Percentiles rank a stretch among this genome's conserved stretches.
phyloP scores from a whole-genome alignment of 108 stramenopile species.

The Poteriospumella lacustris region DNA sequence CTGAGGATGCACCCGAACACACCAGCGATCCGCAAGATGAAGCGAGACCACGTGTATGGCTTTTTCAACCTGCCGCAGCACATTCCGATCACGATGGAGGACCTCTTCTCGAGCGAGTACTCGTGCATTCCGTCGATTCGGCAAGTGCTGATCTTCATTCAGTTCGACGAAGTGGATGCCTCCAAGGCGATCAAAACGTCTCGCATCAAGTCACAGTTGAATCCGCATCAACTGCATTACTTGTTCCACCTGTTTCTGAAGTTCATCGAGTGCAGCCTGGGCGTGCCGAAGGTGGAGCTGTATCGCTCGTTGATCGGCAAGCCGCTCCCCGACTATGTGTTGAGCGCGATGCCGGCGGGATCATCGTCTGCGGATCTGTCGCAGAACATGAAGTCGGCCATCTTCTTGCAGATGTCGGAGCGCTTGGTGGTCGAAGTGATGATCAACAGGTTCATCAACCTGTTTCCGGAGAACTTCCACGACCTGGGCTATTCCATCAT shows the following conservation, averaged over 20 bases:
- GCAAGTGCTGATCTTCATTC: slow-evolving; percentile 4
- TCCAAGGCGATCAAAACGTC: background rate
- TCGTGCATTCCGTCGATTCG: background rate
- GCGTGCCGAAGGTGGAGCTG: background rate
- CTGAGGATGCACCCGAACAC: background rate
- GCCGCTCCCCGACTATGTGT: background rate
- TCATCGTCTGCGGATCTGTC: background rate
- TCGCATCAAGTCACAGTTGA: background rate
- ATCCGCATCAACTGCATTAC: background rate
- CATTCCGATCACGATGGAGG: background rate
- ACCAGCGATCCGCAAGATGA: background rate
- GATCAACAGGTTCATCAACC: slow-evolving; percentile 2
- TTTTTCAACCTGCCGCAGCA: background rate
- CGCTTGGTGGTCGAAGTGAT: background rate
- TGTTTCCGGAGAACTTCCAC: background rate
- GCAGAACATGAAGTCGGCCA: background rate
- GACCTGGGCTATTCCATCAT: background rate
- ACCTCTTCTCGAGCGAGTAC: background rate
- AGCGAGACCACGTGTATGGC: slow-evolving; percentile 14
- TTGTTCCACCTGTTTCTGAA: background rate
- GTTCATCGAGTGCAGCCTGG: background rate
- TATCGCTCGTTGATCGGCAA: background rate
- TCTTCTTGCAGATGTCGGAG: background rate
- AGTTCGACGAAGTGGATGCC: background rate
- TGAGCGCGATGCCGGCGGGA: background rate